Conservation (phyloP, 306 rosid species). For the Notholithocarpus densiflorus region DNA sequence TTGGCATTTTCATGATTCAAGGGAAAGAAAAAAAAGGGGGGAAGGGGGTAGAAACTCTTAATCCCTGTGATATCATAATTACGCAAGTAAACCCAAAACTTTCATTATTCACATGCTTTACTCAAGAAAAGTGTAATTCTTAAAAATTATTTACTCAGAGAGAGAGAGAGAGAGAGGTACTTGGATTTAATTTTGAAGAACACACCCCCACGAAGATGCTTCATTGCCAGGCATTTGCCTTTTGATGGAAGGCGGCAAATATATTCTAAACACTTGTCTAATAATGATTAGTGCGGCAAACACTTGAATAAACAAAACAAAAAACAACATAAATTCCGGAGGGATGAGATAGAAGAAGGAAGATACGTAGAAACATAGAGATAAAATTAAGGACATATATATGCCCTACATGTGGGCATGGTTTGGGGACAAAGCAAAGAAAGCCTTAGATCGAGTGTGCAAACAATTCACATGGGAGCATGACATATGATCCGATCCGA, state of each 20-base stretch:
- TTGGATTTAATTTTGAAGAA: slow-evolving; percentile 1
- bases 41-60: no score
- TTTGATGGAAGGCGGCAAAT: slow-evolving; percentile 8
- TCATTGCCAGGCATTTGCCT: slow-evolving; percentile 33
- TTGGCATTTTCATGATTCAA: no score
- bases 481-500: slow-evolving; percentile 14
- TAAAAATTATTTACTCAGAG: no score
- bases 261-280: slow-evolving; percentile 10
- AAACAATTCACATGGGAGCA: slow-evolving; percentile 67
- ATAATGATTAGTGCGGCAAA: slow-evolving; percentile 49
- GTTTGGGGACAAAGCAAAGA: slow-evolving; percentile 63
- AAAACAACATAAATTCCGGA: slow-evolving; percentile 2
- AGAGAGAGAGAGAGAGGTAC: neutral
- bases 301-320: slow-evolving; percentile 2
- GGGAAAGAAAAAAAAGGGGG: no score
- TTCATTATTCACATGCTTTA: no score
- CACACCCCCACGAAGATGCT: slow-evolving; percentile 25
- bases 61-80: no score
- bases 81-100: no score
- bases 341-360: slow-evolving; percentile 39
- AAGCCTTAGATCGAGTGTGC: slow-evolving; percentile 54
- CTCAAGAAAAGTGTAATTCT: no score
- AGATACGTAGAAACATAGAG: slow-evolving; percentile 41
- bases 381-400: slow-evolving; percentile 23
- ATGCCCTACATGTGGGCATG: slow-evolving; percentile 78